Conservation (phyloP, 2,329 filamentous ascomycete genomes). For the Pyrenochaeta sp. region DNA sequence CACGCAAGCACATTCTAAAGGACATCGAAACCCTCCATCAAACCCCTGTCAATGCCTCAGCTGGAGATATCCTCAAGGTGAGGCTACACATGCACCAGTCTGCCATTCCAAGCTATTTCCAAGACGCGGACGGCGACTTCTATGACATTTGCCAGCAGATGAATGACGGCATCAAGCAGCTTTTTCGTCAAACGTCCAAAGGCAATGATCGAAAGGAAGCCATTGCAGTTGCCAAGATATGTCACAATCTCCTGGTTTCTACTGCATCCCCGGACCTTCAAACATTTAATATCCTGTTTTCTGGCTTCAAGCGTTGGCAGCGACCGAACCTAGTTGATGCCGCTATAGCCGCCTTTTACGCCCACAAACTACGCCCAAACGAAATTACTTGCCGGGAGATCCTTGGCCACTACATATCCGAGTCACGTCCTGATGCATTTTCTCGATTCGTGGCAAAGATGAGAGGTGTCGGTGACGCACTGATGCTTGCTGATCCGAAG, state of each 20-base stretch:
- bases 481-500: constrained; percentile 52
- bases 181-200: constrained; percentile 23
- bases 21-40: constrained; percentile 23
- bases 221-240: constrained; percentile 50
- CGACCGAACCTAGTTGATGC: constrained; percentile 32
- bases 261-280: constrained; percentile 69
- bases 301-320: constrained; percentile 61
- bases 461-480: constrained; percentile 49
- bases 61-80: constrained; percentile 18
- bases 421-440: constrained; percentile 45
- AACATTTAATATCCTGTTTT: constrained; percentile 75
- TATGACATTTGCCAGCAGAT: constrained; percentile 37
- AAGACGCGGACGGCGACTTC: constrained; percentile 51
- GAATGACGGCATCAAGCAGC: constrained; percentile 40
- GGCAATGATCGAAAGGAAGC: constrained; percentile 21
- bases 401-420: constrained; percentile 50
- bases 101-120: constrained; percentile 44
- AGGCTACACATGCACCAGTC: constrained; percentile 14
- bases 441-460: constrained; percentile 52
- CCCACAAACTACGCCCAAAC: constrained; percentile 55
- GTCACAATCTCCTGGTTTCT: constrained; percentile 72
- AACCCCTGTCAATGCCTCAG: constrained; percentile 10
- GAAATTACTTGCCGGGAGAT: constrained; percentile 54
- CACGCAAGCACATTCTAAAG: constrained; percentile 24
- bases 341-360: constrained; percentile 43